A percentile compares a stretch with the other conserved stretches of the same genome.
phyloP scores from a whole-genome alignment of 371 early-diverging fungal genomes.

The Mortierella sp. region DNA sequence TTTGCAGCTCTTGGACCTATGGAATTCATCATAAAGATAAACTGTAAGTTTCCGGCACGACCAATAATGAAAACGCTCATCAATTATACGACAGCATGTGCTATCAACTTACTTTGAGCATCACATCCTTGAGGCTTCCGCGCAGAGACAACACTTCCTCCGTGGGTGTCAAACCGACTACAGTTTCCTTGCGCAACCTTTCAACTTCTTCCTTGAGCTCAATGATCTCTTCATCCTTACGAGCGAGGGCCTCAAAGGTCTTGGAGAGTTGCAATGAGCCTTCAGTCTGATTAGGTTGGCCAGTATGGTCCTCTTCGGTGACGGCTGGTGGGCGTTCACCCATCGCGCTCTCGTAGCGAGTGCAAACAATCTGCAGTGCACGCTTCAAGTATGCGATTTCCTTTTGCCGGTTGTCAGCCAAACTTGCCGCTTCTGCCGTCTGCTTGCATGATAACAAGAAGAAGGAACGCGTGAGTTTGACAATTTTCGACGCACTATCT shows the following conservation, averaged over 20 bases:
- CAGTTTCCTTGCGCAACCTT: slow-evolving; percentile 30
- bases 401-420: slow-evolving; percentile 54
- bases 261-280: slow-evolving; percentile 48
- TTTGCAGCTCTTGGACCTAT: slow-evolving; percentile 49
- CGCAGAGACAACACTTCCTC: slow-evolving; percentile 50
- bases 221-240: slow-evolving; percentile 55
- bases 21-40: neutral
- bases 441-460: slow-evolving; percentile 10
- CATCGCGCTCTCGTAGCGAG: slow-evolving; percentile 54
- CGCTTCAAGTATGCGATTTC: slow-evolving; percentile 60
- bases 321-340: slow-evolving; percentile 40
- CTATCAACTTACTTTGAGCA: slow-evolving; percentile 26
- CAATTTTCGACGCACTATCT: neutral
- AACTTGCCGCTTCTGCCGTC: slow-evolving; percentile 45
- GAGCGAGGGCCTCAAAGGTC: slow-evolving; percentile 54
- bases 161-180: slow-evolving; percentile 38
- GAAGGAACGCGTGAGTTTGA: neutral
- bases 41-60: neutral
- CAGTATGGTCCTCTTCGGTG: slow-evolving; percentile 46
- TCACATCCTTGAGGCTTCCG: slow-evolving; percentile 55
- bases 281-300: slow-evolving; percentile 32
- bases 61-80: neutral
- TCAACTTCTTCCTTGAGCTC: slow-evolving; percentile 50
- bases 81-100: no score
- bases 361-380: slow-evolving; percentile 60